A percentile compares a stretch with the other conserved stretches of the same genome.
Conservation (phyloP, 768 basidiomycete genomes). For the Gloeopeniophorella convolvens region DNA sequence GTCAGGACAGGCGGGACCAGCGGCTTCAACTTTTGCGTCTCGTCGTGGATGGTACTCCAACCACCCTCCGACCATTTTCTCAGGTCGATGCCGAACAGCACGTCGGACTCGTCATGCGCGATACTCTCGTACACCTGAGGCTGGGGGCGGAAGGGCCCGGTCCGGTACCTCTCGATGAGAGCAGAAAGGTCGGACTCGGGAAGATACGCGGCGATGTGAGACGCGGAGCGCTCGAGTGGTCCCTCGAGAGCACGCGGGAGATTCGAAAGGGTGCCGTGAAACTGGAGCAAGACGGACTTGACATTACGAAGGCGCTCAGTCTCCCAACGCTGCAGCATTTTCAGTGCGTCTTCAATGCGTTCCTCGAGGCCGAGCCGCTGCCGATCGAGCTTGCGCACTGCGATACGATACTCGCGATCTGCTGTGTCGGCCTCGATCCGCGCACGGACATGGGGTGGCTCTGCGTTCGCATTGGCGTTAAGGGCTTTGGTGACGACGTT, state of each 20-base stretch:
- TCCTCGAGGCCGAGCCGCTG: conserved; percentile 85
- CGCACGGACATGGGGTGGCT: conserved; percentile 64
- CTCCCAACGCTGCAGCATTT: conserved; percentile 80
- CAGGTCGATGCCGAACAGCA: conserved; percentile 87
- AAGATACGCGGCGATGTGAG: conserved; percentile 76
- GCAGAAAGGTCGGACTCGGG: conserved; percentile 84
- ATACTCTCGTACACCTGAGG: conserved; percentile 85
- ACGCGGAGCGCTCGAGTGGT: conserved; percentile 61
- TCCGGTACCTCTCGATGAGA: conserved; percentile 87
- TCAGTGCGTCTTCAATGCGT: conserved; percentile 75
- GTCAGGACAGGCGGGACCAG: conserved; percentile 67
- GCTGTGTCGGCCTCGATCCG: conserved; percentile 77
- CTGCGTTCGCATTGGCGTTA: conserved; percentile 38
- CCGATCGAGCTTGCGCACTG: conserved; percentile 76
- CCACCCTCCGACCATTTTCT: conserved; percentile 87
- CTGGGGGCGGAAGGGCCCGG: conserved; percentile 84
- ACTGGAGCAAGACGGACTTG: conserved; percentile 86
- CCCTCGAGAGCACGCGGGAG: conserved; percentile 62
- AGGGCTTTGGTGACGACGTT: conserved; percentile 70
- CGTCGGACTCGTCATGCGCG: conserved; percentile 75
- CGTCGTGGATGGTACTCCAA: conserved; percentile 48
- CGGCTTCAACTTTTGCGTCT: conserved; percentile 55
- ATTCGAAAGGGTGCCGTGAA: conserved; percentile 72
- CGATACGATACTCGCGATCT: conserved; percentile 70
- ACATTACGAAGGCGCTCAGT: conserved; percentile 73